These are phyloP conservation scores for Diaporthe helianthi DNA, from an alignment of 2,329 filamentous ascomycete species.

Conservation along the genomic window DNA sequence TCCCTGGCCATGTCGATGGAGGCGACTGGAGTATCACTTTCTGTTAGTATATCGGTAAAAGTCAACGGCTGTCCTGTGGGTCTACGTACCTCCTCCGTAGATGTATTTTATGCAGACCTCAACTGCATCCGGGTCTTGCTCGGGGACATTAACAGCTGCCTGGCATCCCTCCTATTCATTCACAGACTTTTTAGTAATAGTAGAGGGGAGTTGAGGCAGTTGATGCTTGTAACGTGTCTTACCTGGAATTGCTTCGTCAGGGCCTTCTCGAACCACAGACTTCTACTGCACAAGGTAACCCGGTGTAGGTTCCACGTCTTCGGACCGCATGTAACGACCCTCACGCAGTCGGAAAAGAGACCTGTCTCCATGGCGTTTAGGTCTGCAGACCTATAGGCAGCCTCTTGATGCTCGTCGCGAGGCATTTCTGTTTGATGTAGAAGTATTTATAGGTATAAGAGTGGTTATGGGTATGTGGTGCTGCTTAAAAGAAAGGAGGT, in stretches of 20 bases:
- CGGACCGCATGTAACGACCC: background rate
- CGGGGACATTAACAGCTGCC: background rate
- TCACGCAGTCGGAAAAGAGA: background rate
- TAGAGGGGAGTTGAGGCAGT: background rate
- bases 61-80: too few relatives aligned
- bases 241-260: background rate
- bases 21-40: background rate
- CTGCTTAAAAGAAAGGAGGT: background rate
- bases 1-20: background rate
- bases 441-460: background rate
- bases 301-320: background rate
- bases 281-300: background rate
- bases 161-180: background rate
- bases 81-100: background rate
- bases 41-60: background rate
- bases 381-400: background rate
- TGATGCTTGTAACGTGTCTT: background rate
- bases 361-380: background rate
- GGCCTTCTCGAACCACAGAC: background rate
- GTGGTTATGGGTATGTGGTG: rapidly evolving
- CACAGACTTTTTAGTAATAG: background rate
- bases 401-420: background rate
- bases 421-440: background rate
- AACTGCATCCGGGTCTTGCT: background rate
- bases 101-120: background rate